Conservation (phyloP, 1,139 yeast genomes). For the Blastobotrys ciferrii region DNA sequence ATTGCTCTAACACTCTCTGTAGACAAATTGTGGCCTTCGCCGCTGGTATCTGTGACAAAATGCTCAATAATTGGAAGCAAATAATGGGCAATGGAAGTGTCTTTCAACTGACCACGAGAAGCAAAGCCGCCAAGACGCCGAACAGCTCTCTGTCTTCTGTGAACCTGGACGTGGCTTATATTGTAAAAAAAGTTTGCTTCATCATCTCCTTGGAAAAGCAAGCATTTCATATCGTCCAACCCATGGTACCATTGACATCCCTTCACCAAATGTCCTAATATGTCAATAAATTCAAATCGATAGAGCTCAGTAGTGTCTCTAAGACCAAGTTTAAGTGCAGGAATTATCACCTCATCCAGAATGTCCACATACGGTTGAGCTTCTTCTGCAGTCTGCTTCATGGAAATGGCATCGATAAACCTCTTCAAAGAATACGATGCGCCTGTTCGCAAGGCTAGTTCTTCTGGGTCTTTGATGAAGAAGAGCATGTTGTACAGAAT, state of each 20-base stretch:
- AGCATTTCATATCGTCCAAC: conserved; percentile 63
- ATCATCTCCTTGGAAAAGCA: conserved; percentile 67
- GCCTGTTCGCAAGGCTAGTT: conserved; percentile 75
- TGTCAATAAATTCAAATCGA: conserved; percentile 66
- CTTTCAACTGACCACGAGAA: conserved; percentile 41
- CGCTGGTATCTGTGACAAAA: conserved; percentile 52
- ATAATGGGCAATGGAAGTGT: conserved; percentile 70
- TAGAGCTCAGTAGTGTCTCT: conserved; percentile 61
- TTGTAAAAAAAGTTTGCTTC: conserved; percentile 84
- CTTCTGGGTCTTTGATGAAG: conserved; percentile 75
- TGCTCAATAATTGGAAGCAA: conserved; percentile 82
- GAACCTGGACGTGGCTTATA: conserved; percentile 78
- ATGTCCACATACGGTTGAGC: conserved; percentile 40
- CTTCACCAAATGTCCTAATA: conserved; percentile 62
- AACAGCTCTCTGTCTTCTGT: conserved; percentile 82
- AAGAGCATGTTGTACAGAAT: conserved; percentile 64
- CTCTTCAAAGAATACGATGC: conserved; percentile 65
- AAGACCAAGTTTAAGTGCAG: conserved; percentile 66
- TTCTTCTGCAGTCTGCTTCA: conserved; percentile 31
- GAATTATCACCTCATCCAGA: conserved; percentile 59
- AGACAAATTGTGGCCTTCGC: conserved; percentile 66
- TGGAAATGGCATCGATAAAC: conserved; percentile 53
- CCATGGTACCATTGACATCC: conserved; percentile 50
- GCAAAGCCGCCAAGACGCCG: conserved; percentile 52
- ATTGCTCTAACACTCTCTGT: conserved; percentile 70